These are phyloP conservation scores for Sporothrix humicola DNA, from an alignment of 2,329 filamentous ascomycete species.

Conservation along the genomic window DNA sequence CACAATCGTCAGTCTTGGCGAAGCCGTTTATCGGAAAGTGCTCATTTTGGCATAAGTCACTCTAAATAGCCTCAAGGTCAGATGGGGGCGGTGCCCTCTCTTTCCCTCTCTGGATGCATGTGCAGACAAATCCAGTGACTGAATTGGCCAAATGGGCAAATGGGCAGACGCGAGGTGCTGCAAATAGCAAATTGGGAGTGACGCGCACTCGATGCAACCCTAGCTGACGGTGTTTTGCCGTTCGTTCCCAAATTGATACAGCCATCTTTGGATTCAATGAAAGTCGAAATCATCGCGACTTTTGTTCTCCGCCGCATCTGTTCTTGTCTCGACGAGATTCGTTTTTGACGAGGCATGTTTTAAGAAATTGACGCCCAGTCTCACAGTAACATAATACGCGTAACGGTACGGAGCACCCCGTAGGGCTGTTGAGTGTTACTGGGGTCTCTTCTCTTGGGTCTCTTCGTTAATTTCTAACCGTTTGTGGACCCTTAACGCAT, in stretches of 20 bases:
- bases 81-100: slow-evolving; percentile 5
- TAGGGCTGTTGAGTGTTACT: slow-evolving; percentile 8
- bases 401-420: too few species aligned
- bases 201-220: neutral
- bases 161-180: neutral
- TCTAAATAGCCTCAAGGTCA: neutral
- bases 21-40: neutral
- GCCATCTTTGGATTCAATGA: neutral
- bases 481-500: neutral
- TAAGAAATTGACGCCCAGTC: too few species aligned
- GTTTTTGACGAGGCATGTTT: neutral
- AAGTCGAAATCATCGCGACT: neutral
- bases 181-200: slow-evolving; percentile 11
- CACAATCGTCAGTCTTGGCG: neutral
- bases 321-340: neutral
- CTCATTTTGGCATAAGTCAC: neutral
- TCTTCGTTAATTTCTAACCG: too few species aligned
- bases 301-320: neutral
- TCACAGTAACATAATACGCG: neutral
- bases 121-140: neutral
- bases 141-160: neutral
- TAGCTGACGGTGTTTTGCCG: slow-evolving; percentile 5
- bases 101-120: neutral
- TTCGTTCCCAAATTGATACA: slow-evolving; percentile 1
- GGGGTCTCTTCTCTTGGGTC: neutral